Conservation (phyloP, 1,284 basidiomycete species). For the Boletus mariae region DNA sequence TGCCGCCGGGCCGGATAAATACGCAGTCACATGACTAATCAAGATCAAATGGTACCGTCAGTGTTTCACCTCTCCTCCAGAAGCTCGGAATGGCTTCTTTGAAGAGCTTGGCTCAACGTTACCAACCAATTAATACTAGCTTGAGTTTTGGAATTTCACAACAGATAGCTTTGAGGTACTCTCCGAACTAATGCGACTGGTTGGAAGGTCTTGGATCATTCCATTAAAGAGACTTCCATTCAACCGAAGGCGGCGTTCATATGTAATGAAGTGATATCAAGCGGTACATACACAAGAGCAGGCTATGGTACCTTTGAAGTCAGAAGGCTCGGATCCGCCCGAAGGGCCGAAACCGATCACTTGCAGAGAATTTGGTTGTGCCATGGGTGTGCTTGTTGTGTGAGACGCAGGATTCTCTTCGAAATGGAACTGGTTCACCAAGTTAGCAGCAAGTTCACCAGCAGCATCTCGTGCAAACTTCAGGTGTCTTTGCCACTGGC, state of each 20-base stretch:
- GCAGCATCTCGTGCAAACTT: neutral
- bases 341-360: constrained; percentile 2
- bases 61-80: neutral
- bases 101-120: neutral
- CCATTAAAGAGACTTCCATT: constrained; percentile 18
- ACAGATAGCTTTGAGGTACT: constrained; percentile 2
- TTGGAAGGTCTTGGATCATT: neutral
- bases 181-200: neutral
- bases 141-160: neutral
- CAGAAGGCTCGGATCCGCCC: neutral
- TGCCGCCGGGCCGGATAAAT: constrained; percentile 1
- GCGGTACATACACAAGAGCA: neutral
- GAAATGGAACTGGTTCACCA: neutral
- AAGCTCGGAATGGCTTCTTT: neutral
- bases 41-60: no score
- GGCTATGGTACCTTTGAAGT: neutral
- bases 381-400: neutral
- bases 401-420: neutral
- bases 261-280: constrained; percentile 2
- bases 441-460: neutral
- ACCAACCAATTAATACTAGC: neutral
- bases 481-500: neutral
- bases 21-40: constrained; percentile 18
- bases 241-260: constrained; percentile 25
- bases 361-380: neutral